Evolutionary conservation across 495 filamentous ascomycete species (phyloP).

Genomic region (Astrocystis sublimbata): DNA sequence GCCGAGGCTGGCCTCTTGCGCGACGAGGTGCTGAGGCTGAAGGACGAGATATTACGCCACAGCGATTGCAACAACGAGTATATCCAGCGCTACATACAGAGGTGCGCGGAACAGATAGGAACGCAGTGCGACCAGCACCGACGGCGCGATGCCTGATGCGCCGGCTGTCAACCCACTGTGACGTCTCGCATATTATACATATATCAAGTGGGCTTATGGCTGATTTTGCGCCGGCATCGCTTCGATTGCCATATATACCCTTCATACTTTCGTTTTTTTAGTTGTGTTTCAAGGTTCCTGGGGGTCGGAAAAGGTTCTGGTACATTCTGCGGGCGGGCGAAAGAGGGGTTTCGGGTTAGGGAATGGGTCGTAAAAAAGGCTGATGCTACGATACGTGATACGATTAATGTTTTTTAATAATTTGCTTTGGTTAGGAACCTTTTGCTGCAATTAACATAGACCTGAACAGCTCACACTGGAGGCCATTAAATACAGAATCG

Average conservation of each 20-base stretch:
- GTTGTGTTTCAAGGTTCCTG: too few relatives aligned
- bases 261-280: neutral
- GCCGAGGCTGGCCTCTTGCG: constrained; percentile 9
- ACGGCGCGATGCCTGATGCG: neutral
- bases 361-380: neutral
- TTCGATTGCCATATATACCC: neutral
- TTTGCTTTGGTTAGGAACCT: too few relatives aligned
- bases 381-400: neutral
- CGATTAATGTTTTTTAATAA: too few relatives aligned
- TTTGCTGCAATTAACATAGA: neutral
- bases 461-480: too few relatives aligned
- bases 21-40: constrained; percentile 5
- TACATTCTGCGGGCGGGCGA: neutral
- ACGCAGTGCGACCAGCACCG: neutral
- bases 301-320: neutral
- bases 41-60: constrained; percentile 9
- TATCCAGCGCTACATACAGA: constrained; percentile 11
- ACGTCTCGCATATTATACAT: neutral
- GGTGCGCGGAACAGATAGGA: neutral
- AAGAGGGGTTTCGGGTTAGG: neutral
- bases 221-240: neutral
- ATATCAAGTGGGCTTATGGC: neutral
- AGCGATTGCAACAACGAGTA: constrained; percentile 5
- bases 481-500: too few relatives aligned
- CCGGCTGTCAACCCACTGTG: neutral